Evolutionary conservation across 2,329 filamentous ascomycete species (phyloP).

Genomic region (Pestalotiopsis sp.): DNA sequence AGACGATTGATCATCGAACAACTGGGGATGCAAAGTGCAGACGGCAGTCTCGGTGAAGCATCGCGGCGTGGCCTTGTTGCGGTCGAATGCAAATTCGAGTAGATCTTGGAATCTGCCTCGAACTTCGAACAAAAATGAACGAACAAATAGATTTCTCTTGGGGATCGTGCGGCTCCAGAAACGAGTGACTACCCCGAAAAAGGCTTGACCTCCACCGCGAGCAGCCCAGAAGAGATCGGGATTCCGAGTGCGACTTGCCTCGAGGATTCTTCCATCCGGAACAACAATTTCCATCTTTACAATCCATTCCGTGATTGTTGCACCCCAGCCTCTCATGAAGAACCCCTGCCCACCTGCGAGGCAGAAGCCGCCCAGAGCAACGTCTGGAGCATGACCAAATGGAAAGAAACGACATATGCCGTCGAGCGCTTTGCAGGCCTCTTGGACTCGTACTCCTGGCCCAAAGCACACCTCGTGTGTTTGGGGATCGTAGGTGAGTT

Average conservation of each 20-base stretch:
- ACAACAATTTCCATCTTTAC: constrained; percentile 37
- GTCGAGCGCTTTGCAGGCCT: constrained; percentile 13
- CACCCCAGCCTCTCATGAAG: constrained; percentile 31
- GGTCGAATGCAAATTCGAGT: not conserved
- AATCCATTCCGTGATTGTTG: constrained; percentile 25
- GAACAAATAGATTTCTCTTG: not conserved
- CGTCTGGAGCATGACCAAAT: constrained; percentile 27
- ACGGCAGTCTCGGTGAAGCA: constrained; percentile 5
- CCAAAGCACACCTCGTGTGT: constrained; percentile 20
- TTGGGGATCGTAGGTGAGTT: constrained; percentile 18
- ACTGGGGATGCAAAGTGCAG: not conserved
- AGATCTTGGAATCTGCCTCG: not conserved
- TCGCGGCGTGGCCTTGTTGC: not conserved
- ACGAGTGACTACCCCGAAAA: constrained; percentile 44
- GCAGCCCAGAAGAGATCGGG: constrained; percentile 44
- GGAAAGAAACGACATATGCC: constrained; percentile 24
- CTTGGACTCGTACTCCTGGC: constrained; percentile 20
- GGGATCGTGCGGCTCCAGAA: constrained; percentile 10
- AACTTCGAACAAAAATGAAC: not conserved
- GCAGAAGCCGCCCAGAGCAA: constrained; percentile 27
- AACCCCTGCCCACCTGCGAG: constrained; percentile 31
- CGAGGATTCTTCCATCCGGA: constrained; percentile 37
- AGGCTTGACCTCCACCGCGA: constrained; percentile 40
- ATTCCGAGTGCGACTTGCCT: constrained; percentile 45
- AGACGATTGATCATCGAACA: not conserved